Percentiles rank a stretch among this genome's conserved stretches.
These are phyloP conservation scores for Penicillium bialowiezense DNA, from an alignment of 495 filamentous ascomycete species.

Conservation along the genomic window DNA sequence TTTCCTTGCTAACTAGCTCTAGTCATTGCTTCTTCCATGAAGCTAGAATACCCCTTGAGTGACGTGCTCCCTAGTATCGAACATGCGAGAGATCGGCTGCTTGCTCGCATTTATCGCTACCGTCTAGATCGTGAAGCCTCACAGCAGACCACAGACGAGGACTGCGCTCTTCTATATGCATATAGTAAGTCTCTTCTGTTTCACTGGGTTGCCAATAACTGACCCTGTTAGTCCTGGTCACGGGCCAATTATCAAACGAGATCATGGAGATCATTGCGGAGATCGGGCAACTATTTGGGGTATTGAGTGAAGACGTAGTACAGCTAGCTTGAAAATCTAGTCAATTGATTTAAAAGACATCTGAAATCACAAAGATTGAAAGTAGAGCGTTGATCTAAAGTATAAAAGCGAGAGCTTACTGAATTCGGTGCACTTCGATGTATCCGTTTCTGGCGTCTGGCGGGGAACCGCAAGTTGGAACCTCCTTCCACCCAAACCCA, in stretches of 20 bases:
- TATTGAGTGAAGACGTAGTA: slow-evolving; percentile 69
- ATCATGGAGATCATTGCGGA: slow-evolving; percentile 50
- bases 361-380: neutral
- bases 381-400: too few relatives aligned
- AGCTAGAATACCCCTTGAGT: slow-evolving; percentile 88
- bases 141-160: slow-evolving; percentile 57
- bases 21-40: slow-evolving; percentile 89
- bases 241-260: slow-evolving; percentile 50
- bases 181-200: slow-evolving; percentile 49
- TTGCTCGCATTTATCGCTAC: slow-evolving; percentile 89
- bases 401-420: neutral
- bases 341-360: neutral
- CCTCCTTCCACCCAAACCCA: slow-evolving; percentile 26
- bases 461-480: slow-evolving; percentile 25
- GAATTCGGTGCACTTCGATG: slow-evolving; percentile 12
- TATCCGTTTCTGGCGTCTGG: slow-evolving; percentile 29
- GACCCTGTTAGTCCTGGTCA: slow-evolving; percentile 43
- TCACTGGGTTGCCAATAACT: neutral
- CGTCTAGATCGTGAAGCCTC: slow-evolving; percentile 61
- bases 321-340: slow-evolving; percentile 42
- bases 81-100: slow-evolving; percentile 73
- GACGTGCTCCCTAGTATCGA: slow-evolving; percentile 81
- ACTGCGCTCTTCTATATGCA: slow-evolving; percentile 71
- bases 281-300: slow-evolving; percentile 62
- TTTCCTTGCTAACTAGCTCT: slow-evolving; percentile 13